A percentile compares a stretch with the other conserved stretches of the same genome.
These are phyloP conservation scores for Opeltia flavorubescens DNA, from an alignment of 495 filamentous ascomycete species.

Conservation along the genomic window DNA sequence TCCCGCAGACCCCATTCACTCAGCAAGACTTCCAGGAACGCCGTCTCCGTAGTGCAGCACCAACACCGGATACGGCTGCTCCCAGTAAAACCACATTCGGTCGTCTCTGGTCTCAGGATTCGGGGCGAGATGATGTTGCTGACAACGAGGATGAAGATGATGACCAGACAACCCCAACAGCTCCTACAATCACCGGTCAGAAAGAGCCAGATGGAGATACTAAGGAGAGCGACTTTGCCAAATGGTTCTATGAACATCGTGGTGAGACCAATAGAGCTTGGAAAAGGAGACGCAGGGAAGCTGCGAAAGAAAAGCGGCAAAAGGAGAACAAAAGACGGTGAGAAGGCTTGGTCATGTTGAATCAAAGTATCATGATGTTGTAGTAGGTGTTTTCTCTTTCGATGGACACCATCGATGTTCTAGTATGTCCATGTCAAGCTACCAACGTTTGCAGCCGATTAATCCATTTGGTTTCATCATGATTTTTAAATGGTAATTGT, in stretches of 20 bases:
- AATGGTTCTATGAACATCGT: constrained; percentile 85
- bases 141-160: constrained; percentile 23
- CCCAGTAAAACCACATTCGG: constrained; percentile 20
- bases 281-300: constrained; percentile 73
- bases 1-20: constrained; percentile 68
- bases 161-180: neutral
- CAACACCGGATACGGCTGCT: constrained; percentile 87
- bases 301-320: constrained; percentile 74
- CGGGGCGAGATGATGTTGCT: constrained; percentile 20
- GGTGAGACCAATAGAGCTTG: constrained; percentile 83
- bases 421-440: too few species aligned
- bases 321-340: constrained; percentile 48
- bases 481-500: too few species aligned
- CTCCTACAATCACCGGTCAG: neutral
- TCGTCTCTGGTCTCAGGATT: constrained; percentile 5
- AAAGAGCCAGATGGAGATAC: constrained; percentile 19
- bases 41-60: constrained; percentile 68
- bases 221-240: constrained; percentile 47
- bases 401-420: too few species aligned
- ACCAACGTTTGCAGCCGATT: too few species aligned
- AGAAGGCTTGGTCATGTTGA: too few species aligned
- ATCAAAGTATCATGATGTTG: too few species aligned
- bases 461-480: too few species aligned
- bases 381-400: too few species aligned
- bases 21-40: constrained; percentile 62